Conservation (phyloP, 768 basidiomycete species). For the Pisolithus marmoratus region DNA sequence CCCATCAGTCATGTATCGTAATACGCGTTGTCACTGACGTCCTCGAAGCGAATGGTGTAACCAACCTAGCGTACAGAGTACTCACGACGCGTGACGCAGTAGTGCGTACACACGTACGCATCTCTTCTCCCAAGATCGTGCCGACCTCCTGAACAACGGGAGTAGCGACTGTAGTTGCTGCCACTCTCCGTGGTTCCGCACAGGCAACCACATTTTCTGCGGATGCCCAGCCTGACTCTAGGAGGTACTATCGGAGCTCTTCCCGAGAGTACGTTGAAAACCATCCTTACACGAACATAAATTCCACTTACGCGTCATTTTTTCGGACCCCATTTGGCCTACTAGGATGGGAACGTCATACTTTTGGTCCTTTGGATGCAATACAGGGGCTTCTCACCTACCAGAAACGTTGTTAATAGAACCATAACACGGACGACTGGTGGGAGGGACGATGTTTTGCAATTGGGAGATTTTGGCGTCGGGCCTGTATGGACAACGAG, state of each 20-base stretch:
- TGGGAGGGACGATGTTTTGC: constrained; percentile 70
- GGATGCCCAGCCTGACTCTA: constrained; percentile 89
- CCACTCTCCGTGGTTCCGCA: constrained; percentile 89
- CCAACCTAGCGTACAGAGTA: constrained; percentile 62
- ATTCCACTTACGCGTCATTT: constrained; percentile 83
- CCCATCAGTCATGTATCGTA: constrained; percentile 96
- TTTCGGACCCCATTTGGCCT: constrained; percentile 95
- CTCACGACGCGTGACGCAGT: background rate
- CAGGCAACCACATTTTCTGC: constrained; percentile 84
- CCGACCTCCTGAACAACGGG: constrained; percentile 94
- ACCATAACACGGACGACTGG: background rate
- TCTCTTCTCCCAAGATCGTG: constrained; percentile 82
- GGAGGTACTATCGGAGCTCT: constrained; percentile 95
- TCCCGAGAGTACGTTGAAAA: constrained; percentile 8
- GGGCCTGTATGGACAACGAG: constrained; percentile 60
- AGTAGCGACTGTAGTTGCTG: constrained; percentile 89
- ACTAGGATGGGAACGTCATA: constrained; percentile 84
- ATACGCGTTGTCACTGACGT: constrained; percentile 85
- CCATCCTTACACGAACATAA: too few relatives aligned
- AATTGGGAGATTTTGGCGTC: constrained; percentile 83
- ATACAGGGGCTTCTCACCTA: constrained; percentile 77
- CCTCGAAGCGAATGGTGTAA: constrained; percentile 96
- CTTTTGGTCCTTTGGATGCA: constrained; percentile 85
- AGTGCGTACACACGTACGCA: constrained; percentile 19
- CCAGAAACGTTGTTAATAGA: background rate